Percentiles rank a stretch among this genome's conserved stretches.
phyloP scores from a whole-genome alignment of 2,329 filamentous ascomycete genomes.

The Gnomoniopsis sp. region DNA sequence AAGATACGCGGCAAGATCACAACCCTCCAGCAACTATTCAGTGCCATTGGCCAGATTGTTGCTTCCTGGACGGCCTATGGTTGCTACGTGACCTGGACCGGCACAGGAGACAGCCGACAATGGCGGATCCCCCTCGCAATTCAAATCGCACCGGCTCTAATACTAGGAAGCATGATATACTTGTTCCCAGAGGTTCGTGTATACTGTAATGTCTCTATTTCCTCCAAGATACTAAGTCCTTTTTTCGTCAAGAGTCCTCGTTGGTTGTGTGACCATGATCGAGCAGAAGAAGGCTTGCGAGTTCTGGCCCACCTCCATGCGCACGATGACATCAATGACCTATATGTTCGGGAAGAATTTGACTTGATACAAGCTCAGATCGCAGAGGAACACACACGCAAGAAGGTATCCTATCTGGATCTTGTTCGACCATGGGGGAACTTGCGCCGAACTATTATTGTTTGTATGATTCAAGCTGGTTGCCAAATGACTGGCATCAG shows the following conservation, averaged over 20 bases:
- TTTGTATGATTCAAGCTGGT: neutral
- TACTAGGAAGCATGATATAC: conserved; percentile 1
- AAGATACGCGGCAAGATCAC: conserved; percentile 61
- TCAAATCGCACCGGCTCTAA: conserved; percentile 4
- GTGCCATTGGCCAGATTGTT: conserved; percentile 56
- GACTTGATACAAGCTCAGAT: conserved; percentile 3
- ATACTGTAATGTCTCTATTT: neutral
- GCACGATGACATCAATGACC: conserved; percentile 3
- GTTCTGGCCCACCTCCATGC: conserved; percentile 3
- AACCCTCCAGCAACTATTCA: conserved; percentile 62
- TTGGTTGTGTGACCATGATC: conserved; percentile 4
- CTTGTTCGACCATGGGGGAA: conserved; percentile 2
- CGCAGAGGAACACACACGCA: conserved; percentile 3
- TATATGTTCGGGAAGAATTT: conserved; percentile 3
- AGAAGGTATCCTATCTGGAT: neutral
- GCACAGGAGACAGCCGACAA: neutral
- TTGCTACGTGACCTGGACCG: conserved; percentile 15
- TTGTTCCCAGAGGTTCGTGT: conserved; percentile 4
- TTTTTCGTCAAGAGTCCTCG: neutral
- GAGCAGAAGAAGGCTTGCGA: neutral
- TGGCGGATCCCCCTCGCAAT: conserved; percentile 13
- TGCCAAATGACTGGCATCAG: conserved; percentile 9
- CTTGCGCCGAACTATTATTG: conserved; percentile 1
- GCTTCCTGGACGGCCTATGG: conserved; percentile 61
- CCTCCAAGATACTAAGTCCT: neutral